Base-by-base conservation (phyloP, 768 basidiomycete genomes). In the Xerocomus spinulosus region DNA sequence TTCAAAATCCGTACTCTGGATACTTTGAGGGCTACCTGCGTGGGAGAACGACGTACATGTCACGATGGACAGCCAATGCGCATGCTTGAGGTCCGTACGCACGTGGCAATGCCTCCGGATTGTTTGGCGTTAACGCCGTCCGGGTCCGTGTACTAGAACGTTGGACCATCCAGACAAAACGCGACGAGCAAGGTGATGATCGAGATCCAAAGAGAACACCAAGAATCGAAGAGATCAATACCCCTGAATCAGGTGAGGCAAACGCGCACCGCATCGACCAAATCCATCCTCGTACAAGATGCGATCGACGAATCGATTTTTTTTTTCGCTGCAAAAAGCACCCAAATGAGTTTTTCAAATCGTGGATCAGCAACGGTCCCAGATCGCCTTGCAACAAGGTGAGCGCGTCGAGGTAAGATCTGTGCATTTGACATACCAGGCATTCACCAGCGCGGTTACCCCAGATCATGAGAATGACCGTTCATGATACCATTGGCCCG, bases 171-270 rank as follows among this genome's bases (percentile, higher is more conserved):
- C 30, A 55, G 42, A 2, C 44, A 42, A 38, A 64, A 59, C 4
- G 56, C 42, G 13, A 52, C 50, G 8, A 64, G 50, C 37, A 59
- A 38, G 5, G 55, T 52, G 9, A 60, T 55, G 33, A 67, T 54
- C 29, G 55, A 42, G 43, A 61, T 59, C 53, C 64, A 68, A 13
- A 73, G 50, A 13, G 67, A 68, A 32, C 30, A 9, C 21, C 21
- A 36, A n/a, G 20, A 36, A 36, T 24, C 13, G 23, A 18, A n/a
- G 23, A 36, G 34, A 45, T 45, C 24, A 17, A 17, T 3, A 25
- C 41, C 28, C 29, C 20, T 37, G 36, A 37, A 37, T 37, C 36
- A 15, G 23, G 36, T 10, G 18, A 18, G 33, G 33, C 17, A 34
- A 34, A 34, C 17, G 33, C 33, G 17, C n/a, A n/a, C 33, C 33